Evolutionary conservation across 2,329 filamentous ascomycete species (phyloP).

Genomic region (Salinomyces thailandicus): DNA sequence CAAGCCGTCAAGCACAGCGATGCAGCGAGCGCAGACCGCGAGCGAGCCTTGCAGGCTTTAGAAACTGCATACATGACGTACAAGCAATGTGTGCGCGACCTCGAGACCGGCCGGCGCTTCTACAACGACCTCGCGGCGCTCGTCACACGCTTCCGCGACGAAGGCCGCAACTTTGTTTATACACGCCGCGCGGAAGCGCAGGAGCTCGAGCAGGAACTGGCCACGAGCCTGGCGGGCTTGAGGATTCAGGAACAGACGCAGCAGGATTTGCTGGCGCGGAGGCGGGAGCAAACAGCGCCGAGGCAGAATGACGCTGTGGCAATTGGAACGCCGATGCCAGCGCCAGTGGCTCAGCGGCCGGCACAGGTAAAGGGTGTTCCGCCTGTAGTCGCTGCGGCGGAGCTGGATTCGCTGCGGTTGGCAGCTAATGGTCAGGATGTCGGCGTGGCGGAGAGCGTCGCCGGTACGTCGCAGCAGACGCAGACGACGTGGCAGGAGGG

Average conservation of each 20-base stretch:
- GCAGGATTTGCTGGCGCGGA: constrained; percentile 35
- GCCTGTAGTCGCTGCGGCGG: constrained; percentile 25
- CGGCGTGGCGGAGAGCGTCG: constrained; percentile 15
- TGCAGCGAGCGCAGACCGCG: constrained; percentile 59
- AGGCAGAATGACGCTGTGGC: constrained; percentile 20
- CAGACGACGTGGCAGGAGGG: constrained; percentile 25
- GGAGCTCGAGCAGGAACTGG: constrained; percentile 58
- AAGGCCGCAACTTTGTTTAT: constrained; percentile 66
- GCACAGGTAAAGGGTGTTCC: constrained; percentile 24
- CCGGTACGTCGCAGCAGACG: background rate
- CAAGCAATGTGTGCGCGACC: constrained; percentile 86
- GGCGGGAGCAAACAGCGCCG: constrained; percentile 28
- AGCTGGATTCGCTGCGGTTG: constrained; percentile 36
- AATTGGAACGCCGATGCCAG: background rate
- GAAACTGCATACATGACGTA: constrained; percentile 93
- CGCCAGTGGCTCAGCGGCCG: constrained; percentile 23
- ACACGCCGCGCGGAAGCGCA: constrained; percentile 71
- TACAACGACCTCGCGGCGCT: constrained; percentile 93
- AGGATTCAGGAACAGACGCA: constrained; percentile 37
- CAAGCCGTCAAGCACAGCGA: constrained; percentile 60
- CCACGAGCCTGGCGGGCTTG: constrained; percentile 51
- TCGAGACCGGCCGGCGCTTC: constrained; percentile 86
- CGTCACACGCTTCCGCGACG: constrained; percentile 74
- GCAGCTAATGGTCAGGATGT: constrained; percentile 26
- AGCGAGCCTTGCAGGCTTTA: constrained; percentile 73